Percentiles rank a stretch among this genome's conserved stretches.
These are phyloP conservation scores for Citropsis articulata DNA, from an alignment of 345 rosid genomes.

Conservation along the genomic window DNA sequence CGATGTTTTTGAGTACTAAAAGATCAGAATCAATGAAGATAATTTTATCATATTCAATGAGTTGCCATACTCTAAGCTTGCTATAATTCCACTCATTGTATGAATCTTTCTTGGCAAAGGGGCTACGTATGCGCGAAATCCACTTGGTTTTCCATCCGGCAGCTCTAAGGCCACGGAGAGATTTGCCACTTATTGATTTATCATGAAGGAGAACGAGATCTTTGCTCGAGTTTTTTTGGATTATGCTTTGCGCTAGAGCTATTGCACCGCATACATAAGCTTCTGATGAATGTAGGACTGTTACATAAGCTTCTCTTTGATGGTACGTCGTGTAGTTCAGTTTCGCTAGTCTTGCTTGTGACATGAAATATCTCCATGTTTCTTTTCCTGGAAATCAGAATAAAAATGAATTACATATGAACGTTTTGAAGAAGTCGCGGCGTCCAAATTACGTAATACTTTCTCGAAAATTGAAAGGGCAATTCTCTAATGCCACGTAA, in stretches of 20 bases:
- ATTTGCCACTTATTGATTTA: conserved; percentile 34
- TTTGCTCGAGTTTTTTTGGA: conserved; percentile 38
- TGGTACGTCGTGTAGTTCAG: not conserved
- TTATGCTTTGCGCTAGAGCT: conserved; percentile 77
- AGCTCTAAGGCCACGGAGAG: conserved; percentile 41
- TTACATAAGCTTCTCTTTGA: conserved; percentile 59
- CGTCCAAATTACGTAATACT: no score
- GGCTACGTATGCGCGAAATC: conserved; percentile 60
- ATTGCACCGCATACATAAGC: conserved; percentile 91
- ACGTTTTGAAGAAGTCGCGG: no score
- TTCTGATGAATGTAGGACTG: conserved; percentile 84
- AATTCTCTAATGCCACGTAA: not conserved
- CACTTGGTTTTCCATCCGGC: conserved; percentile 66
- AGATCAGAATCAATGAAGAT: conserved; percentile 78
- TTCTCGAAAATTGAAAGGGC: not conserved
- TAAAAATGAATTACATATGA: no score
- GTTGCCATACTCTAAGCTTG: conserved; percentile 78
- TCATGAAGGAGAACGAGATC: conserved; percentile 79
- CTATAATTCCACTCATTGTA: conserved; percentile 96
- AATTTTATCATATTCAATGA: conserved; percentile 52
- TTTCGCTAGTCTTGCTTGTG: not conserved
- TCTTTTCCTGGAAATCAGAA: conserved; percentile 25
- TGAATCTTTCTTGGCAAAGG: conserved; percentile 43
- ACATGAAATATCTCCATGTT: conserved; percentile 14
- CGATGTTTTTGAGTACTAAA: conserved; percentile 49